Percentiles rank a stretch among this genome's conserved stretches.
These are phyloP conservation scores for Globisporangium lucens DNA, from an alignment of 352 stramenopile species.

Conservation along the genomic window DNA sequence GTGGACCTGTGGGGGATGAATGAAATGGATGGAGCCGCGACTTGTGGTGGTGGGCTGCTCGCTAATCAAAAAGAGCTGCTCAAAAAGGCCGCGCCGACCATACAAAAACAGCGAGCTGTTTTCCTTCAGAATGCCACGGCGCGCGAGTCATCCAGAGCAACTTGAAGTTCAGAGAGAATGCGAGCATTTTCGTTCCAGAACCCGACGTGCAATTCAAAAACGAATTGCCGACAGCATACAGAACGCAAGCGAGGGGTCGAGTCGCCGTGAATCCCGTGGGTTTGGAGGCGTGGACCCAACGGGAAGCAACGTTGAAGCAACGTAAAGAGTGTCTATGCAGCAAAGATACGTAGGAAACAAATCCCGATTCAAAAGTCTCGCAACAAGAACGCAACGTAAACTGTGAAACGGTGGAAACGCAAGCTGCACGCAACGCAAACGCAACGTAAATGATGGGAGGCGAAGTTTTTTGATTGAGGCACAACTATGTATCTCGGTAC, in stretches of 20 bases:
- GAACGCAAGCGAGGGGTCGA: conserved; percentile 2
- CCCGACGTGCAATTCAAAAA: conserved; percentile 9
- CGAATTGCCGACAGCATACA: conserved; percentile 5
- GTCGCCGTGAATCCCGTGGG: background rate
- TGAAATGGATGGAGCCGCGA: conserved; percentile 2
- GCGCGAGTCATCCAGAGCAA: background rate
- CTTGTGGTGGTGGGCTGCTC: background rate
- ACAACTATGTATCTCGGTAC: background rate
- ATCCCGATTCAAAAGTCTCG: background rate
- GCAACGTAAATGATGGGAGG: background rate
- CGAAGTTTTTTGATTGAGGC: background rate
- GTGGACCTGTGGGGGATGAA: background rate
- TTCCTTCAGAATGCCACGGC: conserved; percentile 7
- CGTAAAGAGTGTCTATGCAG: background rate
- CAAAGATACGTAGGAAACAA: conserved; percentile 7
- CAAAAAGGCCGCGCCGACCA: background rate
- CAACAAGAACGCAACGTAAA: background rate
- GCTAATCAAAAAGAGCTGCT: background rate
- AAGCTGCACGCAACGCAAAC: background rate
- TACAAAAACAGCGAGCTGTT: background rate
- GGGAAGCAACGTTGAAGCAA: background rate
- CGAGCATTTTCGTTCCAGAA: background rate
- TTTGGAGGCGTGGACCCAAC: background rate
- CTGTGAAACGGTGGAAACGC: background rate
- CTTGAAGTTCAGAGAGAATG: conserved; percentile 6